Percentiles rank a stretch among this genome's conserved stretches.
phyloP scores from a whole-genome alignment of 129 eudicot genomes.

The Artemisia annua region DNA sequence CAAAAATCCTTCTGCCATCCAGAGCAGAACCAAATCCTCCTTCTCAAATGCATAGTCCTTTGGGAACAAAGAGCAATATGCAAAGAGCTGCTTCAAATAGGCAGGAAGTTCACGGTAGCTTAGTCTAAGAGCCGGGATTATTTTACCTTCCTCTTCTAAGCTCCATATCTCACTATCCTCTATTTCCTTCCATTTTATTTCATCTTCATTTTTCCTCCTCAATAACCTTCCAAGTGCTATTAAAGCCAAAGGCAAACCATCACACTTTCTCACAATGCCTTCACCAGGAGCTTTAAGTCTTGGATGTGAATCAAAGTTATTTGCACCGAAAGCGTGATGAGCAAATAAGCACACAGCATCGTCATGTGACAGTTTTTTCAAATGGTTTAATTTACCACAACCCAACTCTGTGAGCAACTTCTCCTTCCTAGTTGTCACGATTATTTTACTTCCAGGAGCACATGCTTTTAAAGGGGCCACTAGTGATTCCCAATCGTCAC shows the following conservation, averaged over 20 bases:
- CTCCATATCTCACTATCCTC: conserved; percentile 15
- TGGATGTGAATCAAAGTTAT: neutral
- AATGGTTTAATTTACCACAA: neutral
- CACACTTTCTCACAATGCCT: neutral
- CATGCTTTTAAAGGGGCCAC: no score
- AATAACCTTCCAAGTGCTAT: neutral
- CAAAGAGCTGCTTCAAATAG: conserved; percentile 31
- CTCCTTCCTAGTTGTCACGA: neutral
- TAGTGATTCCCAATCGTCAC: no score
- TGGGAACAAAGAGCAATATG: conserved; percentile 42
- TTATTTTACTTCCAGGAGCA: no score
- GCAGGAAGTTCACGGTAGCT: conserved; percentile 44
- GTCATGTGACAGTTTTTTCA: neutral
- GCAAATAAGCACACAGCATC: neutral
- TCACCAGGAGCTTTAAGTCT: neutral
- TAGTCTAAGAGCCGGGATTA: conserved; percentile 34
- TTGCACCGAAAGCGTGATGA: neutral
- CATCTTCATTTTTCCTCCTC: conserved; percentile 1
- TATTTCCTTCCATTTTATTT: conserved; percentile 9
- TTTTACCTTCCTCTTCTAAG: neutral
- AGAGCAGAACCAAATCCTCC: conserved; percentile 12
- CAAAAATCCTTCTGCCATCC: conserved; percentile 47
- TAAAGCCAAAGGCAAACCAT: neutral
- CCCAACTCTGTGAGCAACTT: neutral
- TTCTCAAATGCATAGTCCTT: conserved; percentile 31